These are phyloP conservation scores for Notholithocarpus densiflorus DNA, from an alignment of 306 rosid species.

Conservation along the genomic window DNA sequence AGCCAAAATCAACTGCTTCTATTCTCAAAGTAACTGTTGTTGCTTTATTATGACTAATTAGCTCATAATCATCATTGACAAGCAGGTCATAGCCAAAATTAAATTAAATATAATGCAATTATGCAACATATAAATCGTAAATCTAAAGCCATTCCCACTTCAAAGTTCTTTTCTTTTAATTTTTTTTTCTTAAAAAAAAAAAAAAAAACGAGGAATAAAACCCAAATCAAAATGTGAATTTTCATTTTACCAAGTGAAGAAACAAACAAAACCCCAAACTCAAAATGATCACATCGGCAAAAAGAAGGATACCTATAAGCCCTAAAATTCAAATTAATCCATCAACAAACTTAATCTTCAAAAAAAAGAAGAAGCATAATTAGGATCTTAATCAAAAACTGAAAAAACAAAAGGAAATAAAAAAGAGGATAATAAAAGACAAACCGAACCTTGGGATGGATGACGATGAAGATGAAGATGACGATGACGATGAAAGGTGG, in stretches of 20 bases:
- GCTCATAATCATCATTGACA: background rate
- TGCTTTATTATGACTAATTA: background rate
- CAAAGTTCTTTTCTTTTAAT: background rate
- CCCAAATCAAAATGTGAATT: slow-evolving; percentile 2
- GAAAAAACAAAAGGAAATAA: background rate
- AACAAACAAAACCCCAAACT: background rate
- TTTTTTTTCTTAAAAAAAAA: background rate
- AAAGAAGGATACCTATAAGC: background rate
- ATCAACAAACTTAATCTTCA: slow-evolving; percentile 1
- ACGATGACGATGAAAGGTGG: background rate
- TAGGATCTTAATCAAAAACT: background rate
- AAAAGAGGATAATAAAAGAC: background rate
- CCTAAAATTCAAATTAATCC: background rate
- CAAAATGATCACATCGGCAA: slow-evolving; percentile 4
- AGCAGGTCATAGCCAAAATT: background rate
- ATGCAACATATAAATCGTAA: background rate
- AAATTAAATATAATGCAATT: background rate
- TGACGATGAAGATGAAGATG: background rate
- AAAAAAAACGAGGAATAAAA: background rate
- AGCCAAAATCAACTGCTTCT: background rate
- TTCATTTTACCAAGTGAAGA: slow-evolving; percentile 4
- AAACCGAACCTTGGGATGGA: background rate
- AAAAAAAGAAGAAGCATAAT: slow-evolving; percentile 12
- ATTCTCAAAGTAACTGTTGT: background rate
- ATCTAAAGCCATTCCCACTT: slow-evolving; percentile 17